Conservation (phyloP, 2,329 filamentous ascomycete species). For the Alternaria sp. region DNA sequence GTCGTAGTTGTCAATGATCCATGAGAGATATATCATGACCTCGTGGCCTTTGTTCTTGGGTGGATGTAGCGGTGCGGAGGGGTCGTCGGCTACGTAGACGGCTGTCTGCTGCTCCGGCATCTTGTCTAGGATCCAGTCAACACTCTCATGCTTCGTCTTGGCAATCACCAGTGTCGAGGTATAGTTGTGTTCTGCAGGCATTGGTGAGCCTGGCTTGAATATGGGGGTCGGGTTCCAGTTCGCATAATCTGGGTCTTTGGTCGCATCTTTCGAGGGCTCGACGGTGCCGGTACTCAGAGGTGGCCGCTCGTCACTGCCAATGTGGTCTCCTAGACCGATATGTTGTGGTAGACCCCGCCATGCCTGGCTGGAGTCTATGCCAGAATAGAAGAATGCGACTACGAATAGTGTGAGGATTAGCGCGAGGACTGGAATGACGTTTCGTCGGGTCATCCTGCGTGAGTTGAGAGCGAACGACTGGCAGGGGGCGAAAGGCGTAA, state of each 20-base stretch:
- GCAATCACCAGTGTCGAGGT: constrained; percentile 63
- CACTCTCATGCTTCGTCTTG: constrained; percentile 58
- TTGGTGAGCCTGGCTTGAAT: constrained; percentile 39
- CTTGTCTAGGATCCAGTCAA: constrained; percentile 61
- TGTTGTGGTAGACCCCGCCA: constrained; percentile 50
- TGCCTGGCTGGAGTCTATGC: constrained; percentile 37
- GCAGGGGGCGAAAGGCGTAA: neutral
- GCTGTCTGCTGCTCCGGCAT: constrained; percentile 56
- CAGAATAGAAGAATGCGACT: constrained; percentile 51
- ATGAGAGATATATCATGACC: constrained; percentile 67
- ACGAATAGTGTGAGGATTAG: constrained; percentile 38
- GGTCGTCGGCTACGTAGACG: constrained; percentile 62
- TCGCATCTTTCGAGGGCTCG: constrained; percentile 8
- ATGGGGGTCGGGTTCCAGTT: constrained; percentile 48
- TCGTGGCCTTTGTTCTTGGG: constrained; percentile 67
- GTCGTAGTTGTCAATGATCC: constrained; percentile 68
- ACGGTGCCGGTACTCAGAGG: constrained; percentile 9
- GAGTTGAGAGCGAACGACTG: constrained; percentile 1
- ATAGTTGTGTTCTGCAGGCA: constrained; percentile 57
- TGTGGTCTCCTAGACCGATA: constrained; percentile 49
- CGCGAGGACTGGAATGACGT: constrained; percentile 40
- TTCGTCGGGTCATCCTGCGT: constrained; percentile 36
- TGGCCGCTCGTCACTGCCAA: constrained; percentile 22
- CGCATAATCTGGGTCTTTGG: constrained; percentile 38
- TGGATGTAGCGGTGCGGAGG: constrained; percentile 54